A percentile compares a stretch with the other conserved stretches of the same genome.
Evolutionary conservation across 2,329 filamentous ascomycete species (phyloP).

Genomic region (Alternaria hordeiaustralica): DNA sequence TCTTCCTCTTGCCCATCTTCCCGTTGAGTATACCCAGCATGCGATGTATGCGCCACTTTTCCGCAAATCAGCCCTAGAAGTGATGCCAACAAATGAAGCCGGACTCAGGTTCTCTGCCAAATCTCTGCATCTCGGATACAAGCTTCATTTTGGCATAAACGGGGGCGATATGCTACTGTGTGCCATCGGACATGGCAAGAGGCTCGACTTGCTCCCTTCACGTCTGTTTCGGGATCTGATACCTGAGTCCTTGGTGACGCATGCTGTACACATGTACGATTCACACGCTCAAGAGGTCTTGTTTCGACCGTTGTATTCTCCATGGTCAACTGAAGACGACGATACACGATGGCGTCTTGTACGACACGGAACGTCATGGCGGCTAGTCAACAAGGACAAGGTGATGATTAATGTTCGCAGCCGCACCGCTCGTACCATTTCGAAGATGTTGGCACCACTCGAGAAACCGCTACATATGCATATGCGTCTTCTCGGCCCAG

Average conservation of each 20-base stretch:
- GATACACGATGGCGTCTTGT: background rate
- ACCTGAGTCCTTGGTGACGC: conserved; percentile 36
- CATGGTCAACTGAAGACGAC: conserved; percentile 7
- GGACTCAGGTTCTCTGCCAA: conserved; percentile 55
- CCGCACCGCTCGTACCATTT: conserved; percentile 9
- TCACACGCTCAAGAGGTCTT: conserved; percentile 12
- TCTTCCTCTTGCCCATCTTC: conserved; percentile 56
- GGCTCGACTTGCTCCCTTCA: conserved; percentile 46
- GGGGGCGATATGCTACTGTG: conserved; percentile 38
- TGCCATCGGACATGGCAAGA: conserved; percentile 7
- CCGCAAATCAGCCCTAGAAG: conserved; percentile 49
- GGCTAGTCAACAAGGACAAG: conserved; percentile 7
- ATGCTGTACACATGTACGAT: conserved; percentile 28
- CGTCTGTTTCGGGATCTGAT: conserved; percentile 35
- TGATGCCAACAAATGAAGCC: conserved; percentile 48
- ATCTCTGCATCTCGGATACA: conserved; percentile 15
- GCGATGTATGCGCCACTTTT: conserved; percentile 55
- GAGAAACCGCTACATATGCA: conserved; percentile 29
- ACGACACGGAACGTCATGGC: conserved; percentile 16
- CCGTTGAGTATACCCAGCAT: conserved; percentile 53
- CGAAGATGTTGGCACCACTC: conserved; percentile 21
- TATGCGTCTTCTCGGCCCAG: background rate
- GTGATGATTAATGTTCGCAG: conserved; percentile 14
- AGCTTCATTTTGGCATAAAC: conserved; percentile 50
- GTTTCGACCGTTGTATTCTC: conserved; percentile 12